A percentile compares a stretch with the other conserved stretches of the same genome.
Evolutionary conservation across 2,329 filamentous ascomycete species (phyloP).

Genomic region (Phyllosticta citriasiana): DNA sequence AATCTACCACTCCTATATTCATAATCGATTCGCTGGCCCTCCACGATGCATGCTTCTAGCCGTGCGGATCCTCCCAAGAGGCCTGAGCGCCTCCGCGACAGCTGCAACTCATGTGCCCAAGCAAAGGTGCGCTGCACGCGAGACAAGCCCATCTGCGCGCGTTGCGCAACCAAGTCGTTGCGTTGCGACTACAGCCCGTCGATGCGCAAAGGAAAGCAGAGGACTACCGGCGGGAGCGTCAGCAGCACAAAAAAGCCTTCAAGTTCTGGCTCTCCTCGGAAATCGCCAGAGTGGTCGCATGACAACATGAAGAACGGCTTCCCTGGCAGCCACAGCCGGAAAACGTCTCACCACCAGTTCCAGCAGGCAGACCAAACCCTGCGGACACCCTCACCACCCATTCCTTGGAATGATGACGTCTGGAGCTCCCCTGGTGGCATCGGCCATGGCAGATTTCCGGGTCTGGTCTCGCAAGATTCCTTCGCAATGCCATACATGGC

Average conservation of each 20-base stretch:
- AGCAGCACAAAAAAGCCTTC: not conserved
- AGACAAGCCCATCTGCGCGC: not conserved
- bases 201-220: not conserved
- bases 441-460: not conserved
- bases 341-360: not conserved
- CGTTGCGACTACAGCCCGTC: not conserved
- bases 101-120: not conserved
- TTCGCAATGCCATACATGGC: not conserved
- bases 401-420: not conserved
- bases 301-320: not conserved
- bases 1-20: not conserved
- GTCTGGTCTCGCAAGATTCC: not conserved
- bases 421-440: not conserved
- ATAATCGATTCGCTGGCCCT: not conserved
- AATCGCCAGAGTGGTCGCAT: not conserved
- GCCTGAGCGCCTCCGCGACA: not conserved
- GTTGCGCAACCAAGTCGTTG: not conserved
- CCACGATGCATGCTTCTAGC: not conserved
- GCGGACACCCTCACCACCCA: not conserved
- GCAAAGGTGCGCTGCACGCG: not conserved
- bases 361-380: not conserved
- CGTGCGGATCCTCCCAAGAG: not conserved
- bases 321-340: not conserved
- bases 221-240: not conserved
- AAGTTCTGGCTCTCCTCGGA: not conserved